Conservation (phyloP, 2,329 filamentous ascomycete species). For the Tetracladium maxilliforme region DNA sequence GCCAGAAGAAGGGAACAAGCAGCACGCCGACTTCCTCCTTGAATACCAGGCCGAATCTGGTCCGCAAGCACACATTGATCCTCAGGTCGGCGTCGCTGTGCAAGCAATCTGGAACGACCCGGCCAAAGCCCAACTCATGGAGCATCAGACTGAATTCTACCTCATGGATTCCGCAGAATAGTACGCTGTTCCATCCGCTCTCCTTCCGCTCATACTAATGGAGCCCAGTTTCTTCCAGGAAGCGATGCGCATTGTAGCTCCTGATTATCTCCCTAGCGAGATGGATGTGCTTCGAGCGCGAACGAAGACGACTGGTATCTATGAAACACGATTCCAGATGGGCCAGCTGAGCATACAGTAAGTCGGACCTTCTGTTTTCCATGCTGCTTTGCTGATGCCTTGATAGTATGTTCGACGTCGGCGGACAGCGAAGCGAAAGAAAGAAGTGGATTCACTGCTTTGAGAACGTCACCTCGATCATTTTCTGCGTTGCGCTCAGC, state of each 20-base stretch:
- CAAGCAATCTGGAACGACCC: slow-evolving; percentile 83
- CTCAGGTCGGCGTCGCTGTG: slow-evolving; percentile 69
- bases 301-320: slow-evolving; percentile 98
- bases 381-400: slow-evolving; percentile 6
- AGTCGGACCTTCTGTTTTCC: slow-evolving; percentile 19
- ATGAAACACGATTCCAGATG: slow-evolving; percentile 98
- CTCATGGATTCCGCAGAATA: slow-evolving; percentile 98
- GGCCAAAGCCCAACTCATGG: slow-evolving; percentile 67
- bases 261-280: slow-evolving; percentile 83
- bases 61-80: slow-evolving; percentile 71
- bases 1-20: slow-evolving; percentile 56
- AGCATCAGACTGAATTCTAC: slow-evolving; percentile 95
- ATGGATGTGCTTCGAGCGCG: slow-evolving; percentile 88
- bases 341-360: slow-evolving; percentile 97
- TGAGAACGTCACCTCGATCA: slow-evolving; percentile 98
- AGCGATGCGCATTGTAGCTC: slow-evolving; percentile 66
- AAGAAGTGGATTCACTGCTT: slow-evolving; percentile 99
- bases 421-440: slow-evolving; percentile 88
- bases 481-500: slow-evolving; percentile 94
- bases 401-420: slow-evolving; percentile 93
- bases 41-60: slow-evolving; percentile 86
- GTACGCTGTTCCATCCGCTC: slow-evolving; percentile 36
- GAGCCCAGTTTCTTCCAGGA: slow-evolving; percentile 80
- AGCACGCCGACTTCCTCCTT: slow-evolving; percentile 65
- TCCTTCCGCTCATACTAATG: slow-evolving; percentile 6